These are phyloP conservation scores for Neophaeococcomyces aloes DNA, from an alignment of 2,329 filamentous ascomycete species.

Conservation along the genomic window DNA sequence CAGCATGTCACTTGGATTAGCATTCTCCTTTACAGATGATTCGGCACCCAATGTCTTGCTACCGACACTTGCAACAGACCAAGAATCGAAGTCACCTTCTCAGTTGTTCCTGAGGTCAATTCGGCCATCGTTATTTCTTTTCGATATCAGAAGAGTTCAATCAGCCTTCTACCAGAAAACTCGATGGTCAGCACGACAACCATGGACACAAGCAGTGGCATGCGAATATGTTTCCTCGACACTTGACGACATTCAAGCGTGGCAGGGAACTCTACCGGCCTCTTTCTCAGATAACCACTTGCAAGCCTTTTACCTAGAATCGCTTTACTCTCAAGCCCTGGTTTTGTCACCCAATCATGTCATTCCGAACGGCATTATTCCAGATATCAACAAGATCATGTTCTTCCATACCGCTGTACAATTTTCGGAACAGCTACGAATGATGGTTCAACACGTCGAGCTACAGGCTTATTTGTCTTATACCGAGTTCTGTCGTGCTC, in stretches of 20 bases:
- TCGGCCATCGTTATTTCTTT: constrained; percentile 64
- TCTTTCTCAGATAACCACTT: constrained; percentile 55
- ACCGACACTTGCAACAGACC: constrained; percentile 43
- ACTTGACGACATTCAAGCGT: constrained; percentile 54
- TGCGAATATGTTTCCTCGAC: constrained; percentile 37
- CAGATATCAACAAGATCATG: constrained; percentile 64
- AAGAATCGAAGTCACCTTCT: constrained; percentile 19
- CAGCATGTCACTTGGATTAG: constrained; percentile 74
- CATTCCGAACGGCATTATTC: constrained; percentile 51
- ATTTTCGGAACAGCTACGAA: constrained; percentile 67
- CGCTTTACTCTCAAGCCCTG: constrained; percentile 85
- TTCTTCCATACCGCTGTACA: constrained; percentile 78
- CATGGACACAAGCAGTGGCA: constrained; percentile 62
- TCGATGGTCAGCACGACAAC: constrained; percentile 46
- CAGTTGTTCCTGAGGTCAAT: constrained; percentile 45
- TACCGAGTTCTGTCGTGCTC: constrained; percentile 75
- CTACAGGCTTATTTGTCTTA: constrained; percentile 67
- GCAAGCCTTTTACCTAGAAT: constrained; percentile 73
- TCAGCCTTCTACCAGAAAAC: constrained; percentile 84
- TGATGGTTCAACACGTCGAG: constrained; percentile 49
- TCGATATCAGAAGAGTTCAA: constrained; percentile 73
- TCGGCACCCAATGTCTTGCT: constrained; percentile 65
- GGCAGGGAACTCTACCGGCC: constrained; percentile 66
- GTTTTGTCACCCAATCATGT: constrained; percentile 71
- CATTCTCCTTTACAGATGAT: constrained; percentile 90